phyloP scores from a whole-genome alignment of 345 rosid species.

The Rhizophora mangle region DNA sequence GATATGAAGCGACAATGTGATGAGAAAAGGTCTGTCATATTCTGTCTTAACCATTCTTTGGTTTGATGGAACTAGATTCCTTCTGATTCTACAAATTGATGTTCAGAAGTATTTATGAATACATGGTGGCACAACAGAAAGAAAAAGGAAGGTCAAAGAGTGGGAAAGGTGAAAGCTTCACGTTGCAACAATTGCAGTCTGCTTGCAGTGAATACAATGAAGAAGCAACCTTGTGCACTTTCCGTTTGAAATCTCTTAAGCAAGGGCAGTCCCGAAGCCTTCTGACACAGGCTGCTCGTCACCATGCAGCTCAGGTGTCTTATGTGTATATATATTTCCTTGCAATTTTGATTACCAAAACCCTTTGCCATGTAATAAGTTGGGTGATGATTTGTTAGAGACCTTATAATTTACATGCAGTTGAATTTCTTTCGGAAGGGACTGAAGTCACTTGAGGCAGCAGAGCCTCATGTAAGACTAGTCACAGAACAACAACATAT shows the following conservation, averaged over 20 bases:
- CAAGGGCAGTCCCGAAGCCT: conserved; percentile 92
- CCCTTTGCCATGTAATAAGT: background rate
- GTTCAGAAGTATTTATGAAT: conserved; percentile 67
- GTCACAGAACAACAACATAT: conserved; percentile 75
- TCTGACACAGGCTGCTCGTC: conserved; percentile 88
- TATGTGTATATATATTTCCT: background rate
- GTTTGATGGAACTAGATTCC: conserved; percentile 18
- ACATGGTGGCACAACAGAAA: conserved; percentile 69
- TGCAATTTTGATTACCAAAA: conserved; percentile 7
- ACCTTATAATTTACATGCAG: conserved; percentile 43
- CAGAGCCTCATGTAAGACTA: conserved; percentile 60
- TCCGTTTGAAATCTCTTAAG: conserved; percentile 87
- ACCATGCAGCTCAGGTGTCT: conserved; percentile 94
- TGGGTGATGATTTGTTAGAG: conserved; percentile 15
- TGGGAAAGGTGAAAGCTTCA: conserved; percentile 61
- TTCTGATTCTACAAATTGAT: conserved; percentile 27
- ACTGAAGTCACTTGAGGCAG: conserved; percentile 75
- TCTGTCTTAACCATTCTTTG: conserved; percentile 5
- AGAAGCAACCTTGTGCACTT: conserved; percentile 78
- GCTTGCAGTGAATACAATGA: conserved; percentile 77
- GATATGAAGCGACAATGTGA: conserved; percentile 98
- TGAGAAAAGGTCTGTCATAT: conserved; percentile 69
- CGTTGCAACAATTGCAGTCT: conserved; percentile 56
- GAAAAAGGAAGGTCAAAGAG: conserved; percentile 77
- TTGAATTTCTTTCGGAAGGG: conserved; percentile 79